Evolutionary conservation across 495 filamentous ascomycete genomes (phyloP).

Genomic region (Aspergillus steynii): DNA sequence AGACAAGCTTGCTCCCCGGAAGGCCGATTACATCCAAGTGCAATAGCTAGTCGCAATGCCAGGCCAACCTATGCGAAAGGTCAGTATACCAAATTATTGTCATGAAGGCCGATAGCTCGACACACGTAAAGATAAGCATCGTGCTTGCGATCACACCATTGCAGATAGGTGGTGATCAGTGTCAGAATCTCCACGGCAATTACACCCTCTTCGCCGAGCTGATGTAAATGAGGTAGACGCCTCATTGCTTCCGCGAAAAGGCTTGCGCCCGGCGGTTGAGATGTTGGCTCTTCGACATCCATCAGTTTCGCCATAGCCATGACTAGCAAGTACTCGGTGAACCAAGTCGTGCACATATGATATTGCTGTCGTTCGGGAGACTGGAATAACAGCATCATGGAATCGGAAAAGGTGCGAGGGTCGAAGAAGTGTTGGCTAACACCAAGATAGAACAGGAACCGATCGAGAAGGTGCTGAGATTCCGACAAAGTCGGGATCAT

Average conservation of each 20-base stretch:
- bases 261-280: slow-evolving; percentile 21
- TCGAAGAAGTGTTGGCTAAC: slow-evolving; percentile 30
- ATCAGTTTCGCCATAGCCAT: slow-evolving; percentile 31
- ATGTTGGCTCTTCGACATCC: slow-evolving; percentile 21
- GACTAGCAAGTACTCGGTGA: slow-evolving; percentile 27
- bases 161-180: slow-evolving; percentile 24
- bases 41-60: slow-evolving; percentile 24
- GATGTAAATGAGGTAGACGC: slow-evolving; percentile 20
- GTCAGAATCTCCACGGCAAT: slow-evolving; percentile 26
- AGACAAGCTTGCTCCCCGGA: slow-evolving; percentile 19
- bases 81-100: not conserved
- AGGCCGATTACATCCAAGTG: slow-evolving; percentile 22
- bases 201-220: slow-evolving; percentile 21
- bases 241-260: slow-evolving; percentile 25
- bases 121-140: slow-evolving; percentile 27
- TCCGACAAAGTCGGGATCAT: slow-evolving; percentile 18
- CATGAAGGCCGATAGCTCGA: not conserved
- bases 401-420: slow-evolving; percentile 22
- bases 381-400: slow-evolving; percentile 23
- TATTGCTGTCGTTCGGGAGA: slow-evolving; percentile 6
- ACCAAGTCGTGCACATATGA: slow-evolving; percentile 20
- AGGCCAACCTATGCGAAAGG: slow-evolving; percentile 22
- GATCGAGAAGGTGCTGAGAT: slow-evolving; percentile 26
- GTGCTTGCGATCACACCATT: slow-evolving; percentile 28
- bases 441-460: slow-evolving; percentile 26